Evolutionary conservation across 169 alveolate genomes (phyloP), one percentile per base, ranked within the genome.

Genomic region (Plasmodium cynomolgi): DNA sequence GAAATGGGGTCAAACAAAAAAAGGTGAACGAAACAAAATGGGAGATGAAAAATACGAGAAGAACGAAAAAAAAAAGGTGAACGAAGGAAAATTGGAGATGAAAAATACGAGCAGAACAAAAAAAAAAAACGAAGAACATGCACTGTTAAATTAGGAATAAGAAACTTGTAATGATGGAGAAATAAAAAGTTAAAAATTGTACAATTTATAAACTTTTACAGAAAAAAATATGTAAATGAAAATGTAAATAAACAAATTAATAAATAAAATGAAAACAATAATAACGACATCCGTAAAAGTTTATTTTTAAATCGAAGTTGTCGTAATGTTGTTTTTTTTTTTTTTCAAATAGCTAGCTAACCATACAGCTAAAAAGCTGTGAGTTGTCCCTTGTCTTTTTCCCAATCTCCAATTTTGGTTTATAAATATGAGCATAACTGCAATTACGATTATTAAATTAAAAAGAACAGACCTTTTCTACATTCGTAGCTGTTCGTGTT

Each of bases 191-290:
- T 77, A 37, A 17, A 37, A 84, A 33, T 71, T 84, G 77, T 84
- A 72, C 81, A 41, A 75, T 39, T 86, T 86, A 86, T 86, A 86
- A 86, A 86, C 72, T 50, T 86, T 74, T 33, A 44, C 20, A 84
- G 54, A 84, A 84, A 71, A 39, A 23, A 41, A 81, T 44, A 47
- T 47, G 31, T 23, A 81, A 20, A 31, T 44, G 62, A 50, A 26
- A 23, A 34, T 41, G 37, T 81, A 47, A 81, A 79, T 33, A 80
- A 80, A 20, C 29, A 33, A 34, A 80, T 34, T 37, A 80, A 80
- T 34, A 83, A 54, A 34, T 39, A 20, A 31, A 71, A 71, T 20
- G 31, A 71, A 84, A 75, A 86, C 34, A 77, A 75, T 29, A 50
- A 68, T 86, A 74, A 34, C 9, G 15, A 37, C 11, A 41, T 31